A percentile compares a stretch with the other conserved stretches of the same genome.
Evolutionary conservation across 495 filamentous ascomycete species (phyloP).

Genomic region (Xylaria longipes): DNA sequence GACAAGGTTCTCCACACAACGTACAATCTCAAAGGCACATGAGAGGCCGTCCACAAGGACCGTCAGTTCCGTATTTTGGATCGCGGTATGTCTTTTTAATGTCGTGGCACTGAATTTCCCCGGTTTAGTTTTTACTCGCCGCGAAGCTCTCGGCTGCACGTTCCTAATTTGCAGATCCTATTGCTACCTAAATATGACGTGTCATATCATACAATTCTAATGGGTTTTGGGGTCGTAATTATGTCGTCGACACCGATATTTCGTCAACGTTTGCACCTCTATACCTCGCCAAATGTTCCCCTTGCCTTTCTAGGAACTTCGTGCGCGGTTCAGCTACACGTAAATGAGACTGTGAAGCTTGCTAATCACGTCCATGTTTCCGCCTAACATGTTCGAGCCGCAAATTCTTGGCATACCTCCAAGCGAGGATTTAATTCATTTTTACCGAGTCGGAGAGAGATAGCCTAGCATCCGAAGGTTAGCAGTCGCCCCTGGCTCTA

Average conservation of each 20-base stretch:
- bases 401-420: slow-evolving; percentile 18
- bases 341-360: background rate
- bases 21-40: background rate
- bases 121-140: background rate
- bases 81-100: slow-evolving; percentile 4
- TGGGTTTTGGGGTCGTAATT: background rate
- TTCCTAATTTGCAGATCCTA: background rate
- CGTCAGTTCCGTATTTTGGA: slow-evolving; percentile 14
- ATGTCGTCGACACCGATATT: background rate
- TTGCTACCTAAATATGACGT: background rate
- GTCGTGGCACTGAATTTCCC: slow-evolving; percentile 3
- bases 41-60: slow-evolving; percentile 18
- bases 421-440: slow-evolving; percentile 12
- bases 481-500: slow-evolving; percentile 9
- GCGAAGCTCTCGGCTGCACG: background rate
- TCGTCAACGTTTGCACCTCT: too few relatives aligned
- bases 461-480: slow-evolving; percentile 7
- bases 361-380: background rate
- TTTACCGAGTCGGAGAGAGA: background rate
- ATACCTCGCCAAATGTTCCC: too few relatives aligned
- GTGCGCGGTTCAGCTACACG: background rate
- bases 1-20: slow-evolving; percentile 25
- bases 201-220: background rate
- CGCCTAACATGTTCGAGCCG: slow-evolving; percentile 8
- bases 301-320: background rate